Evolutionary conservation across 257 asterid genomes (phyloP), one percentile per base, ranked within the genome.

Genomic region (Gentiana straminea): DNA sequence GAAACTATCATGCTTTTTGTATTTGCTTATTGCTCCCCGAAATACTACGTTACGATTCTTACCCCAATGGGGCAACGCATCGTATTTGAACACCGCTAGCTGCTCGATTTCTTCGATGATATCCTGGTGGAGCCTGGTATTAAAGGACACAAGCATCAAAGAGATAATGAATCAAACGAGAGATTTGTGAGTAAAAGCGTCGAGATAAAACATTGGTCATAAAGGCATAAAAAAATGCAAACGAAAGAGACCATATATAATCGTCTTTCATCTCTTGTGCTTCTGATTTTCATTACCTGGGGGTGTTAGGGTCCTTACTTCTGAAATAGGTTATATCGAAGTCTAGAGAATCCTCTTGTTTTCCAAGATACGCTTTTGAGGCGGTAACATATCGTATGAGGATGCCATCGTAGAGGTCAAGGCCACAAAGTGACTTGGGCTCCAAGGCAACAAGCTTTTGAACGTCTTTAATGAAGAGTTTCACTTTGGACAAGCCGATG

Each of bases 1-100:
- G n/a, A 84, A 84, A 37, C 63, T 45, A 0, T 4, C 24, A 0
- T 64, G 73, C 3, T 59, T 68, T n/a, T 51, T 63, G 7, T 67
- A 79, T 76, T 82, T 84, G 1, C n/a, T 8, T 11, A 77, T 74
- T 3, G 71, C 91, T 43, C 79, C 84, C 3, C 34, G 37, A 54
- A 84, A 82, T 0, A 78, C 88, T 33, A 84, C 69, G n/a, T 82
- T 77, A 32, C 91, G 53, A 56, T 84, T 82, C 77, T 84, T 82
- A 13, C 88, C 94, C 94, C 94, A 84, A 1, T 82, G 94, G 0
- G 91, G 91, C 62, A 77, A 56, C 3, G 78, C 91, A 1, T 60
- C 68, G 60, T 84, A 84, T 54, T 79, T 82, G 66, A 84, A 84
- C 34, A 82, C 38, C 0, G 81, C 94, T 5, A 82, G 69, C 54